Evolutionary conservation across 2,329 filamentous ascomycete species (phyloP).

Genomic region (Penicillium verrucosum): DNA sequence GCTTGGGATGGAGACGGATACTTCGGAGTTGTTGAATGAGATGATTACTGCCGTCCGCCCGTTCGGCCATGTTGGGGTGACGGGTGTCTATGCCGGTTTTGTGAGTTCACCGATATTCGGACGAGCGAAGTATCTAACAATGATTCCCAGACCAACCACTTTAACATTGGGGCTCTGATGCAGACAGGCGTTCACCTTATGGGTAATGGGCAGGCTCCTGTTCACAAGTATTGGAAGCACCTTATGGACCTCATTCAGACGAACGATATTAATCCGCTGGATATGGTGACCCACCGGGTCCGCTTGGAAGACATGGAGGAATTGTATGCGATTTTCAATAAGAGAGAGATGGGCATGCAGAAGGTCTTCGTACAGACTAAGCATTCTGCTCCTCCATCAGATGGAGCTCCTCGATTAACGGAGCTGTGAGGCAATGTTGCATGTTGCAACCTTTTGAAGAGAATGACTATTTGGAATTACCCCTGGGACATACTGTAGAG

Average conservation of each 20-base stretch:
- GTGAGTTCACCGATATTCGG: constrained; percentile 38
- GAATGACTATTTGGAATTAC: neutral
- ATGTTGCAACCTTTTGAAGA: neutral
- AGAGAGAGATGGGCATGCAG: constrained; percentile 62
- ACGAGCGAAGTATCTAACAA: neutral
- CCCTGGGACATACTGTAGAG: neutral
- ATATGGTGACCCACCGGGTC: constrained; percentile 79
- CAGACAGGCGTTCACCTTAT: constrained; percentile 79
- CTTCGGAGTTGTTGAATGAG: constrained; percentile 61
- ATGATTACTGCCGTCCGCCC: constrained; percentile 54
- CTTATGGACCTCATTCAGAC: constrained; percentile 66
- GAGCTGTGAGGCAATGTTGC: constrained; percentile 21
- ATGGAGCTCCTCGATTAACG: constrained; percentile 52
- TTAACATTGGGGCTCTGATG: constrained; percentile 82
- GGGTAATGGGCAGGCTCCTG: constrained; percentile 66
- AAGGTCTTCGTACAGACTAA: constrained; percentile 70
- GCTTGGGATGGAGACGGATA: constrained; percentile 76
- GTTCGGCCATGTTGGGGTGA: constrained; percentile 68
- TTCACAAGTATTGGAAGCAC: constrained; percentile 80
- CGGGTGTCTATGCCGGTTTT: constrained; percentile 65
- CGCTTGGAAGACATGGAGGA: constrained; percentile 69
- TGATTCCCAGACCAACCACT: constrained; percentile 64
- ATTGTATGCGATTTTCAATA: constrained; percentile 62
- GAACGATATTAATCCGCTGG: constrained; percentile 67
- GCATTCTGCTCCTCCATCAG: constrained; percentile 52